Percentiles rank a stretch among this genome's conserved stretches.
These are phyloP conservation scores for Aleurites moluccanus DNA, from an alignment of 441 rosid species.

Conservation along the genomic window DNA sequence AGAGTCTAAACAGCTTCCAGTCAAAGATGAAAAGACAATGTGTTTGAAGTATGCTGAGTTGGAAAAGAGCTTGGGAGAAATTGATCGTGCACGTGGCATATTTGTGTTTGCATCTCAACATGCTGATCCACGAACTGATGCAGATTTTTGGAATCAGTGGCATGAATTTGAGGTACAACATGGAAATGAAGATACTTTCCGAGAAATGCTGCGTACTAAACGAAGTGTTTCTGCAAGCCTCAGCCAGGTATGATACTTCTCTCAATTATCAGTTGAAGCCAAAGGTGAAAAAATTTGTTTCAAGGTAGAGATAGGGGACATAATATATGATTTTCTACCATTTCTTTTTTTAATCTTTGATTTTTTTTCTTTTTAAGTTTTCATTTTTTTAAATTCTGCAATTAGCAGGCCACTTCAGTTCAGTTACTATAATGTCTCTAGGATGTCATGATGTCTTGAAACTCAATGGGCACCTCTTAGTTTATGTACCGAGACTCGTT, in stretches of 20 bases:
- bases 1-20: conserved; percentile 65
- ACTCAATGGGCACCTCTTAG: neutral
- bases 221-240: conserved; percentile 88
- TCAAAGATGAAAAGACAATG: conserved; percentile 91
- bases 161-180: conserved; percentile 93
- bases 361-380: neutral
- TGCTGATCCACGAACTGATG: conserved; percentile 88
- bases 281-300: neutral
- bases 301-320: neutral
- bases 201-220: conserved; percentile 89
- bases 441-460: neutral
- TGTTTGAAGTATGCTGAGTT: conserved; percentile 84
- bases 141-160: conserved; percentile 91
- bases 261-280: neutral
- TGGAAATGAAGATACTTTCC: conserved; percentile 94
- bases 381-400: neutral
- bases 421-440: neutral
- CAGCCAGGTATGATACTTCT: conserved; percentile 58
- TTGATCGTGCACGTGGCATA: conserved; percentile 78
- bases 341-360: neutral
- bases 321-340: neutral
- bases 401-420: neutral
- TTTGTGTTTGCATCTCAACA: conserved; percentile 83
- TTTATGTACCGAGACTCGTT: neutral
- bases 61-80: conserved; percentile 92